Evolutionary conservation across 169 alveolate genomes (phyloP).

Genomic region (Theileria parva): DNA sequence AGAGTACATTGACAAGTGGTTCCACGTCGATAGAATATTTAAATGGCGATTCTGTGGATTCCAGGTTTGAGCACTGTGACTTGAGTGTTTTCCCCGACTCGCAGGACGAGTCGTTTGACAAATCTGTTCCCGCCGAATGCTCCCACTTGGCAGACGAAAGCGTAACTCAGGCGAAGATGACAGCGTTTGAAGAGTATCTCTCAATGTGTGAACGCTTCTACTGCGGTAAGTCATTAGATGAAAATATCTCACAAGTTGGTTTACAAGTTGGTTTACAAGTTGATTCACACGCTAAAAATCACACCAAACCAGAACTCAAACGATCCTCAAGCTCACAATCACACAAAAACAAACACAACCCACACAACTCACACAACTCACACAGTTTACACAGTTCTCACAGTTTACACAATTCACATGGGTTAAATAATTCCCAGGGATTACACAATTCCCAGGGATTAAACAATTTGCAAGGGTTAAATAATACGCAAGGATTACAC

Average conservation of each 20-base stretch:
- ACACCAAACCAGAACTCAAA: neutral
- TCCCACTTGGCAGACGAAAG: neutral
- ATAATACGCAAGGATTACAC: too few relatives aligned
- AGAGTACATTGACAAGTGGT: neutral
- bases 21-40: neutral
- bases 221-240: conserved; percentile 58
- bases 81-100: neutral
- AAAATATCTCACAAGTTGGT: neutral
- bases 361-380: too few relatives aligned
- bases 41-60: neutral
- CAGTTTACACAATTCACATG: too few relatives aligned
- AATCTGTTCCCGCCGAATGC: neutral
- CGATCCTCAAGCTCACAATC: neutral
- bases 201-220: conserved; percentile 60
- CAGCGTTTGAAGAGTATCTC: conserved; percentile 50
- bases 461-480: too few relatives aligned
- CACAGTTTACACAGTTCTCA: too few relatives aligned
- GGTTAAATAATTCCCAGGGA: too few relatives aligned
- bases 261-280: too few relatives aligned
- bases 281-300: neutral
- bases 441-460: too few relatives aligned
- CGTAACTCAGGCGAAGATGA: conserved; percentile 22
- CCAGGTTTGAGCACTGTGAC: neutral
- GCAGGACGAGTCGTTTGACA: neutral
- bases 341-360: too few relatives aligned